Percentiles rank a stretch among this genome's conserved stretches.
Conservation (phyloP, 2,329 filamentous ascomycete species). For the Ciborinia camelliae region DNA sequence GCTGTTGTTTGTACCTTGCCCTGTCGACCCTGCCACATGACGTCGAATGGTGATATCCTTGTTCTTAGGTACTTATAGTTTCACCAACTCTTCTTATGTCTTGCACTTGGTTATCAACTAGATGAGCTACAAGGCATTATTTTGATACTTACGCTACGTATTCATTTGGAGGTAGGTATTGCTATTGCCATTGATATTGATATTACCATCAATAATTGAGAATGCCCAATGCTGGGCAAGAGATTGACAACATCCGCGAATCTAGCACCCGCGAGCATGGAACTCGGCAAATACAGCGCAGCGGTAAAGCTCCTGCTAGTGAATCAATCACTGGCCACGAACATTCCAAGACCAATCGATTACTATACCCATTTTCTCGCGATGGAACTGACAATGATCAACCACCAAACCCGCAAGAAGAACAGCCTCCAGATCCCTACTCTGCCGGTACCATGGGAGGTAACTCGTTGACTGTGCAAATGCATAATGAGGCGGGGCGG, state of each 20-base stretch:
- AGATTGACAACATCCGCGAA: constrained; percentile 5
- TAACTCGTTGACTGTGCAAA: constrained; percentile 30
- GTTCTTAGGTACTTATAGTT: constrained; percentile 1
- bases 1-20: background rate
- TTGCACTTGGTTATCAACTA: background rate
- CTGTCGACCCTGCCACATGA: background rate
- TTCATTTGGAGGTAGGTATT: background rate
- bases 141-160: background rate
- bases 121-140: background rate
- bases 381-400: background rate
- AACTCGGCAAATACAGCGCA: background rate
- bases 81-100: background rate
- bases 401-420: background rate
- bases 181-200: constrained; percentile 4
- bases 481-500: constrained; percentile 30
- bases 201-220: constrained; percentile 2
- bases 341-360: background rate
- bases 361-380: constrained; percentile 4
- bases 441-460: constrained; percentile 18
- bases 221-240: constrained; percentile 16
- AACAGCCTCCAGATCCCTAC: constrained; percentile 8
- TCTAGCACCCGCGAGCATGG: constrained; percentile 7
- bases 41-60: constrained; percentile 12
- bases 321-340: background rate
- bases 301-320: background rate